Evolutionary conservation across 2,329 filamentous ascomycete species (phyloP).

Genomic region (Cladosporium sp.): DNA sequence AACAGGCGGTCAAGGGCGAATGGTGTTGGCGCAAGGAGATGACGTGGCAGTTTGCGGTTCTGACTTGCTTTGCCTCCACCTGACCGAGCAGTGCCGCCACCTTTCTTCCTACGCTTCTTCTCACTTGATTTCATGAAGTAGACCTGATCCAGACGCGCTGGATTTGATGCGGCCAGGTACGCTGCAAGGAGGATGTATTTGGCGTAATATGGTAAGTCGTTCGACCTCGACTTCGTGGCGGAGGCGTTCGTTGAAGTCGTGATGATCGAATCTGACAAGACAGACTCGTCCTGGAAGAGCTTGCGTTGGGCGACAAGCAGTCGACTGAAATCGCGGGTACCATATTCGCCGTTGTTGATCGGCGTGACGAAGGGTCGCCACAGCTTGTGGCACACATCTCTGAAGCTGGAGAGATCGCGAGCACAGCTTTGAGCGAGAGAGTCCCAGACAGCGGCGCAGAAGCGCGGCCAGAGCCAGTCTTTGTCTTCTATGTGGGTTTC

Average conservation of each 20-base stretch:
- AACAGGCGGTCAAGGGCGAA: constrained; percentile 78
- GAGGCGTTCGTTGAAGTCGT: constrained; percentile 20
- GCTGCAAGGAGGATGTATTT: constrained; percentile 73
- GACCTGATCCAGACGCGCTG: constrained; percentile 67
- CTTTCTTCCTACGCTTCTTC: constrained; percentile 51
- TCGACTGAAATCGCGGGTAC: constrained; percentile 78
- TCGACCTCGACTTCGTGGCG: constrained; percentile 31
- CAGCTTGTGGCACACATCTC: constrained; percentile 67
- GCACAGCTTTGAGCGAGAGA: constrained; percentile 77
- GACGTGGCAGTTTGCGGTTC: constrained; percentile 72
- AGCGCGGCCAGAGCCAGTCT: constrained; percentile 73
- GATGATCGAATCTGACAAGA: constrained; percentile 66
- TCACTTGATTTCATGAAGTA: constrained; percentile 73
- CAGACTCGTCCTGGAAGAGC: constrained; percentile 71
- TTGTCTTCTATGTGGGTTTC: constrained; percentile 58
- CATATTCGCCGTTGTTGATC: constrained; percentile 70
- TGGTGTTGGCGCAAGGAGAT: constrained; percentile 72
- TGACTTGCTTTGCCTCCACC: constrained; percentile 36
- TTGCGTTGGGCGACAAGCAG: constrained; percentile 70
- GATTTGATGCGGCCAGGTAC: constrained; percentile 80
- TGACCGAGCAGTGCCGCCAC: constrained; percentile 43
- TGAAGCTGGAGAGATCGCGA: constrained; percentile 74
- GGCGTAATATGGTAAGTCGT: constrained; percentile 67
- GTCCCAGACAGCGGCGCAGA: constrained; percentile 83
- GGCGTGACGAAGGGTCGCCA: constrained; percentile 86